Conservation (phyloP, 441 rosid species). For the Capsella rubella region DNA sequence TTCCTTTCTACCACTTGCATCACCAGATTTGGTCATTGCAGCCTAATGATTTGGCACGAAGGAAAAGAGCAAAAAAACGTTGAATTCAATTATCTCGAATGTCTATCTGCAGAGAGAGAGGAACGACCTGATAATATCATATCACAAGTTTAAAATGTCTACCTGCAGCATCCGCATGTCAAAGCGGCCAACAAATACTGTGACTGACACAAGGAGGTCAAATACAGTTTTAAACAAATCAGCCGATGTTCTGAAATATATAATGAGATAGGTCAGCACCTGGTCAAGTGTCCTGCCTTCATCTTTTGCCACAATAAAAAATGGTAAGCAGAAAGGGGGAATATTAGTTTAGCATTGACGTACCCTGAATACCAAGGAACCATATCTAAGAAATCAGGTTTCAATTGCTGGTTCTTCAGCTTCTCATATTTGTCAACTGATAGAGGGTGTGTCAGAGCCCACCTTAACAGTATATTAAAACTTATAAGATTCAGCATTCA, state of each 20-base stretch:
- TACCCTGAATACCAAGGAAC: constrained; percentile 99
- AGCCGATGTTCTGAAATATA: constrained; percentile 93
- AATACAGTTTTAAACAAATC: constrained; percentile 98
- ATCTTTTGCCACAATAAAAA: background rate
- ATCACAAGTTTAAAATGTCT: constrained; percentile 23
- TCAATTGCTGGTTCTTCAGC: constrained; percentile 83
- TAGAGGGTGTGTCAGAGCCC: constrained; percentile 98
- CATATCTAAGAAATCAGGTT: constrained; percentile 98
- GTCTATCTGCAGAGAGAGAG: constrained; percentile 15
- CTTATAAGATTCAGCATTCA: constrained; percentile 5
- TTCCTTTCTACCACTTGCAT: constrained; percentile 63
- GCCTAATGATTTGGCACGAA: constrained; percentile 62
- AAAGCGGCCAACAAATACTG: constrained; percentile 98
- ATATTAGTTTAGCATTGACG: constrained; percentile 27
- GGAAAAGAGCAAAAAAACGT: constrained; percentile 5
- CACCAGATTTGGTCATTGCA: constrained; percentile 76
- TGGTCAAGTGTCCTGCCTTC: constrained; percentile 11
- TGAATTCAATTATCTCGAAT: constrained; percentile 4
- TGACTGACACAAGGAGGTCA: constrained; percentile 98
- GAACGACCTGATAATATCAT: constrained; percentile 3
- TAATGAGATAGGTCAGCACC: constrained; percentile 30
- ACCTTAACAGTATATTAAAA: constrained; percentile 55
- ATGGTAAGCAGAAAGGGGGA: constrained; percentile 9
- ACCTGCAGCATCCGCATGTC: constrained; percentile 99
- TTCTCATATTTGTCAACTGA: constrained; percentile 85